phyloP scores from a whole-genome alignment of 2,329 filamentous ascomycete genomes.

The Biscogniauxia mediterranea region DNA sequence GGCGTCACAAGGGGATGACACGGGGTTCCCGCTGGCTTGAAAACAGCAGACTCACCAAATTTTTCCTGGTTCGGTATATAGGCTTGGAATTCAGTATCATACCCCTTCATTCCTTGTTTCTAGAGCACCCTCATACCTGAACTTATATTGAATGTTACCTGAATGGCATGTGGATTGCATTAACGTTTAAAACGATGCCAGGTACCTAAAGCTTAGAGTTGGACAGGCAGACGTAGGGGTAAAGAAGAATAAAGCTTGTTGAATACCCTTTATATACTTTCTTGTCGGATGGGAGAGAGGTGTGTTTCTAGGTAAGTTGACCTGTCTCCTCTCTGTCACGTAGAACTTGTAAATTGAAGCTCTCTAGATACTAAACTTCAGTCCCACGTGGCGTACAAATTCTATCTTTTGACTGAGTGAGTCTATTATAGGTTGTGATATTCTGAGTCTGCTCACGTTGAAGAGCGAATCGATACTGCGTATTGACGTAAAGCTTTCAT shows the following conservation, averaged over 20 bases:
- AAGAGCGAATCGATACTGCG: too few relatives aligned
- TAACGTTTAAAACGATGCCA: not conserved
- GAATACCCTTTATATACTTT: not conserved
- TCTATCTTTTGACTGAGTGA: too few relatives aligned
- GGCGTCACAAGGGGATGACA: conserved; percentile 14
- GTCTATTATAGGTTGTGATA: too few relatives aligned
- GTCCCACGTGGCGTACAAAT: too few relatives aligned
- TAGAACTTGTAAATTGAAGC: too few relatives aligned
- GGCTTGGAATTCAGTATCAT: conserved; percentile 30
- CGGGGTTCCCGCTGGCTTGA: conserved; percentile 8
- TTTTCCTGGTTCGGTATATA: conserved; percentile 28
- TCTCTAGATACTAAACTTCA: too few relatives aligned
- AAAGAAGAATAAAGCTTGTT: not conserved
- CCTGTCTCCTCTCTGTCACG: too few relatives aligned
- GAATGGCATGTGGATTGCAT: not conserved
- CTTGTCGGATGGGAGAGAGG: not conserved
- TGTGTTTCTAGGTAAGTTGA: not conserved
- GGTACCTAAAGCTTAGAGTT: not conserved
- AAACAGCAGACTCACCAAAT: conserved; percentile 10
- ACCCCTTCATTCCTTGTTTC: conserved; percentile 17
- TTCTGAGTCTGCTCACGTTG: too few relatives aligned
- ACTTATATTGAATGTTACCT: not conserved
- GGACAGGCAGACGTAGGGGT: not conserved
- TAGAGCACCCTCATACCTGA: not conserved
- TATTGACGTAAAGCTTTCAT: too few relatives aligned